A percentile compares a stretch with the other conserved stretches of the same genome.
Evolutionary conservation across 2,329 filamentous ascomycete genomes (phyloP).

Genomic region (Daldinia sp.): DNA sequence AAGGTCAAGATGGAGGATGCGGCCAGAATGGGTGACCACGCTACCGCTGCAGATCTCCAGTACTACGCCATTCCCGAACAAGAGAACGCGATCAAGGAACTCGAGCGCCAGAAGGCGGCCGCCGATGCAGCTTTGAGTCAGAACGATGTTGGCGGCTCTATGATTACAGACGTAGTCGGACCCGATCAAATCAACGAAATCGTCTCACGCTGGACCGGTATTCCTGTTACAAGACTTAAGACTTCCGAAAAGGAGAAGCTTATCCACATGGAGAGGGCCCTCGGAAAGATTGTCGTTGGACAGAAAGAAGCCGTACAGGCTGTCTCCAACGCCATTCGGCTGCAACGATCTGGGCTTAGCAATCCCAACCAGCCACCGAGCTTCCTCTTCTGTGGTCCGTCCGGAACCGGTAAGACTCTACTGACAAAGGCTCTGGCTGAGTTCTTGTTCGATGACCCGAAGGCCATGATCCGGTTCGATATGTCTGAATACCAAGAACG

Average conservation of each 20-base stretch:
- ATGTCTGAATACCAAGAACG: slow-evolving; percentile 99
- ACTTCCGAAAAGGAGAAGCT: slow-evolving; percentile 98
- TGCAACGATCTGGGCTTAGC: slow-evolving; percentile 92
- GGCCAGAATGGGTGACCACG: slow-evolving; percentile 85
- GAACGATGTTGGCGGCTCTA: slow-evolving; percentile 69
- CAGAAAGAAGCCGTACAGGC: slow-evolving; percentile 93
- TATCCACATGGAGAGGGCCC: slow-evolving; percentile 93
- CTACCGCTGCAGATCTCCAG: slow-evolving; percentile 90
- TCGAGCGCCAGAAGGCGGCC: slow-evolving; percentile 83
- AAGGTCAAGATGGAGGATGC: slow-evolving; percentile 94
- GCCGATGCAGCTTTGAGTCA: slow-evolving; percentile 78
- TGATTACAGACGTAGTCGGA: slow-evolving; percentile 93
- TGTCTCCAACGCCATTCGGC: slow-evolving; percentile 94
- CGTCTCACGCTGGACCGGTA: slow-evolving; percentile 96
- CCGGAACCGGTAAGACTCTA: slow-evolving; percentile 96
- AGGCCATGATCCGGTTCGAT: slow-evolving; percentile 98
- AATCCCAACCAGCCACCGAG: slow-evolving; percentile 98
- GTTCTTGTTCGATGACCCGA: slow-evolving; percentile 96
- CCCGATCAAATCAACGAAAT: slow-evolving; percentile 99
- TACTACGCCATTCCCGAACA: slow-evolving; percentile 98
- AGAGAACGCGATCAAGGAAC: slow-evolving; percentile 79
- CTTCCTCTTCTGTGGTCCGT: slow-evolving; percentile 98
- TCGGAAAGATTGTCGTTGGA: slow-evolving; percentile 87
- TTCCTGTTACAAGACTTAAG: slow-evolving; percentile 92
- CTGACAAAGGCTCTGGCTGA: slow-evolving; percentile 97